Evolutionary conservation across 768 basidiomycete genomes (phyloP), one percentile per base, ranked within the genome.

Genomic region (Pulveroboletus frians): DNA sequence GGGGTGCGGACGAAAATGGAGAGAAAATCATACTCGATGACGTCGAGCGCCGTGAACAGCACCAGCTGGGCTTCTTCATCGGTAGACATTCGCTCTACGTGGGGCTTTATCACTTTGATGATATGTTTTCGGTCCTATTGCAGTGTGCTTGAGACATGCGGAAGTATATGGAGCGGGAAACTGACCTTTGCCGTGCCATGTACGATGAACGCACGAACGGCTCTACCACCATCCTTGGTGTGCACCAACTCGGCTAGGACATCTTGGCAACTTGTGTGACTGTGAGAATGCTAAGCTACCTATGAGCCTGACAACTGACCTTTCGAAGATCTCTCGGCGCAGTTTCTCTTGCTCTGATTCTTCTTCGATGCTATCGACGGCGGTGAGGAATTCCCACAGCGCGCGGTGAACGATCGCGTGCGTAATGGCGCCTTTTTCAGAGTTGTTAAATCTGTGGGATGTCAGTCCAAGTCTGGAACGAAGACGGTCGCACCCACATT

Each of bases 41-140:
- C 80, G 63, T 97, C 93, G 10, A 95, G 74, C 6, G 89, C 88
- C 0, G 91, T 91, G 70, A 94, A 95, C 3, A 96, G 69, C 2
- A 94, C 90, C 20, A 88, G 71, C 58, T 94, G 92, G 0, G 93
- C 93, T 54, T 96, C 91, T 39, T 92, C 89, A 56, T 93, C 90
- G 36, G 78, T 74, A 58, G 86, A 88, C 79, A 96, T 92, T 3
- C 87, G 83, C 62, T 88, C 85, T 21, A 94, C 75, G 58, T 96
- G 92, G 1, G 92, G 91, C 57, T 92, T 93, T 43, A 97, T 76
- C 5, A 81, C 77, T 72, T 94, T 94, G 46, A 95, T 73, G 44
- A 94, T 90, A 54, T 85, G 84, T 76, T 96, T 97, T 47, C 93
- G 80, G 65, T 96, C 92, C 86, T 88, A 43, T 41, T 46, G 42